These are phyloP conservation scores for Phytophthora pini DNA, from an alignment of 352 stramenopile species.

Conservation along the genomic window DNA sequence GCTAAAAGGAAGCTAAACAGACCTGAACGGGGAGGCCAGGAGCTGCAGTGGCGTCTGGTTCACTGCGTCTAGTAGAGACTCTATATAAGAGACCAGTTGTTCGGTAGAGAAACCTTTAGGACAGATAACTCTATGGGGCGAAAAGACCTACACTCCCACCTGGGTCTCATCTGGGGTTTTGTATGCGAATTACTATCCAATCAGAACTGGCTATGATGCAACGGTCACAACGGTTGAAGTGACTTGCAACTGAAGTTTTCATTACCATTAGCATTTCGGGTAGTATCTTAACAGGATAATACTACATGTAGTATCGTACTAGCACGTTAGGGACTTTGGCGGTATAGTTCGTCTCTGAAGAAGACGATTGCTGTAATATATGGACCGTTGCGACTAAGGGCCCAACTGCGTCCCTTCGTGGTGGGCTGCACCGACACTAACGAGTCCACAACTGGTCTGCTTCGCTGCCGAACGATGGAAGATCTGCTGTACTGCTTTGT, in stretches of 20 bases:
- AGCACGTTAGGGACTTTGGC: not conserved
- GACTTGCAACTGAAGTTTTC: not conserved
- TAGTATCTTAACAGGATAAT: too few species aligned
- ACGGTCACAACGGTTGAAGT: not conserved
- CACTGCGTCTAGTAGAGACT: not conserved
- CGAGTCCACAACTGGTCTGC: not conserved
- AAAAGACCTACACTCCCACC: not conserved
- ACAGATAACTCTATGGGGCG: not conserved
- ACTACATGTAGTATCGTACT: too few species aligned
- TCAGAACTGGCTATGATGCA: conserved; percentile 2
- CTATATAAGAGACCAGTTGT: not conserved
- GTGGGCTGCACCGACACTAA: not conserved
- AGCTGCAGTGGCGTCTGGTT: not conserved
- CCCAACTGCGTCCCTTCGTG: not conserved
- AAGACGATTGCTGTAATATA: not conserved
- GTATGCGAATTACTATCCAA: not conserved
- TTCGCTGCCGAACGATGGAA: conserved; percentile 16
- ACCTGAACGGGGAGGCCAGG: not conserved
- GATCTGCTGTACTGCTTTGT: conserved; percentile 14
- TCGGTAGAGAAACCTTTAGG: not conserved
- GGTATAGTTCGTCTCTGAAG: not conserved
- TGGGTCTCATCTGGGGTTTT: not conserved
- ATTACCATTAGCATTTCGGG: too few species aligned
- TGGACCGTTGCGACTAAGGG: conserved; percentile 6
- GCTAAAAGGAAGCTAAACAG: not conserved